Conservation (phyloP, 2,329 filamentous ascomycete genomes). For the Moelleriella libera region DNA sequence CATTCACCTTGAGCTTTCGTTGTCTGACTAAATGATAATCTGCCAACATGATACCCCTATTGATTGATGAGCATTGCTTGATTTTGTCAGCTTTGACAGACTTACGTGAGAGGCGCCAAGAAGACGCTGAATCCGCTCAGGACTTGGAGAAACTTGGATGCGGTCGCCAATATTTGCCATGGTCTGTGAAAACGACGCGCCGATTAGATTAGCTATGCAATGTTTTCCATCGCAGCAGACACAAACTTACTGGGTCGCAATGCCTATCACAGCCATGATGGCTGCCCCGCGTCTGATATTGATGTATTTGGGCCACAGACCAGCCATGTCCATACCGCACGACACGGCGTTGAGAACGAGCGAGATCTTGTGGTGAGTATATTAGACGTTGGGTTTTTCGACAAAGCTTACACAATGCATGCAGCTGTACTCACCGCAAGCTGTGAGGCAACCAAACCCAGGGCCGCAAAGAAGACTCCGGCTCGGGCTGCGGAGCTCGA, state of each 20-base stretch:
- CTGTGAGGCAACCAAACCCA: constrained; percentile 12
- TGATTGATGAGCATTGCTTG: constrained; percentile 1
- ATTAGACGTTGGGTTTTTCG: neutral
- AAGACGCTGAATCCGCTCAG: constrained; percentile 12
- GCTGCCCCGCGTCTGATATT: constrained; percentile 41
- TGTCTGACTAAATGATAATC: constrained; percentile 17
- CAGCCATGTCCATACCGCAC: constrained; percentile 40
- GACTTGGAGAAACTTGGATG: constrained; percentile 12
- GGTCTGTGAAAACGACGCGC: constrained; percentile 5
- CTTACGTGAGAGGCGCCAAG: constrained; percentile 9
- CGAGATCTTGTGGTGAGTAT: constrained; percentile 3
- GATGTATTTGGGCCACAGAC: constrained; percentile 35
- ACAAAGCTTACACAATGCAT: neutral
- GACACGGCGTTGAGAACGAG: constrained; percentile 31
- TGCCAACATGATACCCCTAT: constrained; percentile 13
- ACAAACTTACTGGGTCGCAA: constrained; percentile 10
- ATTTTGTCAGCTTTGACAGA: neutral
- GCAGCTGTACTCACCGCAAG: constrained; percentile 8
- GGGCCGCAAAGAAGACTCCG: constrained; percentile 11
- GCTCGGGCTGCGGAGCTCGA: constrained; percentile 10
- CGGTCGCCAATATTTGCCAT: constrained; percentile 14
- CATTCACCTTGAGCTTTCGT: constrained; percentile 20
- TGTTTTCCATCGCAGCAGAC: too few species aligned
- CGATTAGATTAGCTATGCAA: neutral
- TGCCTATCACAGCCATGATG: constrained; percentile 28